Percentiles rank a stretch among this genome's conserved stretches.
These are phyloP conservation scores for Trichoderma sp. DNA, from an alignment of 2,329 filamentous ascomycete species.

Conservation along the genomic window DNA sequence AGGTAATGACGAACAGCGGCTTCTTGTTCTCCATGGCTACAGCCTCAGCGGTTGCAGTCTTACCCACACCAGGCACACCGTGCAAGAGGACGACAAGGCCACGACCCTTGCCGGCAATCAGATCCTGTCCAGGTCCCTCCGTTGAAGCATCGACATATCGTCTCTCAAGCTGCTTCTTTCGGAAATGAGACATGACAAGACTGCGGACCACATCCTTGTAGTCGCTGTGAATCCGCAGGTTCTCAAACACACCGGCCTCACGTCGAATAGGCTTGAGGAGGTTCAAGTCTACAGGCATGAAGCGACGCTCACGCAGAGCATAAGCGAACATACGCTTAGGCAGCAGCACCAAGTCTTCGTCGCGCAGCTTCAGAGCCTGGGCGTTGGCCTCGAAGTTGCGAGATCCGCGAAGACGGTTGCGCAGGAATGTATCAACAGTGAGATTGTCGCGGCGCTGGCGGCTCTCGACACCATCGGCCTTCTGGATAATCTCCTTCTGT, in stretches of 20 bases:
- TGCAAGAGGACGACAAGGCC: slow-evolving; percentile 49
- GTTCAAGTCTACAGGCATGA: slow-evolving; percentile 41
- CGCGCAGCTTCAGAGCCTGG: slow-evolving; percentile 31
- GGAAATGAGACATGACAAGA: slow-evolving; percentile 45
- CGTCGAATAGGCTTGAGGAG: slow-evolving; percentile 38
- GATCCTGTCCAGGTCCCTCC: slow-evolving; percentile 33
- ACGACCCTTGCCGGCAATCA: slow-evolving; percentile 48
- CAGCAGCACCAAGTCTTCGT: slow-evolving; percentile 37
- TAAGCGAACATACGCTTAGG: slow-evolving; percentile 47
- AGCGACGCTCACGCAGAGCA: slow-evolving; percentile 42
- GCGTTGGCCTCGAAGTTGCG: slow-evolving; percentile 37
- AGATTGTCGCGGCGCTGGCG: slow-evolving; percentile 42
- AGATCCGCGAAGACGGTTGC: slow-evolving; percentile 37
- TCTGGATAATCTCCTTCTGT: slow-evolving; percentile 40
- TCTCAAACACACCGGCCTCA: slow-evolving; percentile 42
- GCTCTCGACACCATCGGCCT: slow-evolving; percentile 38
- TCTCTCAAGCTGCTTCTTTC: slow-evolving; percentile 41
- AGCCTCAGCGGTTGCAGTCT: slow-evolving; percentile 50
- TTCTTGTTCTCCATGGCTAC: slow-evolving; percentile 44
- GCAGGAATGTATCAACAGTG: slow-evolving; percentile 37
- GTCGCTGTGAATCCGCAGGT: slow-evolving; percentile 42
- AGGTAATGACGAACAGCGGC: slow-evolving; percentile 52
- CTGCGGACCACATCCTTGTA: slow-evolving; percentile 45
- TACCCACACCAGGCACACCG: slow-evolving; percentile 51
- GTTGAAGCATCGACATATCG: slow-evolving; percentile 32